phyloP scores from a whole-genome alignment of 306 rosid species.

The Cicer chorassanicum region DNA sequence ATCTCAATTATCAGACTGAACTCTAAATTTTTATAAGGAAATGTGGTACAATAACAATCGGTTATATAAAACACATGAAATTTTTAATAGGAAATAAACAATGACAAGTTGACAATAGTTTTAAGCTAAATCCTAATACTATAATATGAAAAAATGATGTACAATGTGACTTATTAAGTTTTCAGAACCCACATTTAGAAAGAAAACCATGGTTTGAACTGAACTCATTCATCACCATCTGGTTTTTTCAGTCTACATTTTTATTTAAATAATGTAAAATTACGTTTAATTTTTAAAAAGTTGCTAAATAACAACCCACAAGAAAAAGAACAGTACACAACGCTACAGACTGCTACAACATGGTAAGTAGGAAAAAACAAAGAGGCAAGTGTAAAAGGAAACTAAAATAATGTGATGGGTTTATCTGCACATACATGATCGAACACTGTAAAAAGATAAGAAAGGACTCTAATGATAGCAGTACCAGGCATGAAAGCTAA shows the following conservation, averaged over 20 bases:
- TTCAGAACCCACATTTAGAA: conserved; percentile 1
- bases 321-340: background rate
- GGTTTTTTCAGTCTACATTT: conserved; percentile 9
- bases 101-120: background rate
- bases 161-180: conserved; percentile 8
- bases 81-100: conserved; percentile 35
- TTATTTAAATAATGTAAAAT: conserved; percentile 15
- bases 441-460: background rate
- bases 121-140: conserved; percentile 27
- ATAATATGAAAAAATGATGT: conserved; percentile 9
- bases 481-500: conserved; percentile 17
- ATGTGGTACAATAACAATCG: conserved; percentile 11
- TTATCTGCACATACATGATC: conserved; percentile 36
- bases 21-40: background rate
- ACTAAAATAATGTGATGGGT: background rate
- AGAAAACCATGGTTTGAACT: background rate
- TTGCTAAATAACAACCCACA: background rate
- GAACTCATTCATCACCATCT: conserved; percentile 35
- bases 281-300: too few relatives aligned
- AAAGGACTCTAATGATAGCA: background rate
- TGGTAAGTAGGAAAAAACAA: background rate
- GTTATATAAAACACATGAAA: conserved; percentile 1
- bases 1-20: conserved; percentile 22
- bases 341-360: background rate
- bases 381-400: conserved; percentile 12